Evolutionary conservation across 108 stramenopile species (phyloP).

Genomic region (Fragilariopsis cylindrus): DNA sequence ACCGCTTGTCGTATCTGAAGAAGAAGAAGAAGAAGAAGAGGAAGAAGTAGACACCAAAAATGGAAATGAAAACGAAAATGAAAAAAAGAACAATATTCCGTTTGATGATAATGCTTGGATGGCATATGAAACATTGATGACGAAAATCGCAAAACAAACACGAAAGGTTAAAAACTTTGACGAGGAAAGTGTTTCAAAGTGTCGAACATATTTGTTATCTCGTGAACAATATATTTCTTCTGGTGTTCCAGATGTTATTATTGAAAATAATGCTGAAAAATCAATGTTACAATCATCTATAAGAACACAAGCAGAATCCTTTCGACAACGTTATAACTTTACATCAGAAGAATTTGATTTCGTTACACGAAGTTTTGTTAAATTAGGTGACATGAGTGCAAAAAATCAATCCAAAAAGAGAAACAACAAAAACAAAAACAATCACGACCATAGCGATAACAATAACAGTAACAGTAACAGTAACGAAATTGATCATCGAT

Average conservation of each 20-base stretch:
- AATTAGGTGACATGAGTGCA: slow-evolving; percentile 57
- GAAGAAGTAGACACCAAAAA: background rate
- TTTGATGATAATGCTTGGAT: slow-evolving; percentile 24
- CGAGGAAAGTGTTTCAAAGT: background rate
- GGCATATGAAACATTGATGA: slow-evolving; percentile 19
- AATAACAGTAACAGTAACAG: background rate
- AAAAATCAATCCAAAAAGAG: slow-evolving; percentile 16
- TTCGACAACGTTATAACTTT: slow-evolving; percentile 31
- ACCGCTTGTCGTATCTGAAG: too few relatives aligned
- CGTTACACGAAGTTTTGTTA: slow-evolving; percentile 31
- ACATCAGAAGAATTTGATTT: slow-evolving; percentile 36
- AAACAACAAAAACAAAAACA: background rate
- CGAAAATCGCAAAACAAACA: slow-evolving; percentile 26
- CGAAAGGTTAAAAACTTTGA: slow-evolving; percentile 4
- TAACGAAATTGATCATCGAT: background rate
- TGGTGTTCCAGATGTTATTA: slow-evolving; percentile 3
- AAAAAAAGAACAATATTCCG: background rate
- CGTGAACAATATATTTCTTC: background rate
- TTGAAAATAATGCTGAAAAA: slow-evolving; percentile 1
- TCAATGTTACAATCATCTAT: background rate
- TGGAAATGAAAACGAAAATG: background rate
- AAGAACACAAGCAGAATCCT: slow-evolving; percentile 11
- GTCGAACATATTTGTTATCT: background rate
- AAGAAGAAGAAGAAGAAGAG: background rate
- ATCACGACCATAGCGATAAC: background rate